These are phyloP conservation scores for Pterula multifida DNA, from an alignment of 1,284 basidiomycete genomes.

Conservation along the genomic window DNA sequence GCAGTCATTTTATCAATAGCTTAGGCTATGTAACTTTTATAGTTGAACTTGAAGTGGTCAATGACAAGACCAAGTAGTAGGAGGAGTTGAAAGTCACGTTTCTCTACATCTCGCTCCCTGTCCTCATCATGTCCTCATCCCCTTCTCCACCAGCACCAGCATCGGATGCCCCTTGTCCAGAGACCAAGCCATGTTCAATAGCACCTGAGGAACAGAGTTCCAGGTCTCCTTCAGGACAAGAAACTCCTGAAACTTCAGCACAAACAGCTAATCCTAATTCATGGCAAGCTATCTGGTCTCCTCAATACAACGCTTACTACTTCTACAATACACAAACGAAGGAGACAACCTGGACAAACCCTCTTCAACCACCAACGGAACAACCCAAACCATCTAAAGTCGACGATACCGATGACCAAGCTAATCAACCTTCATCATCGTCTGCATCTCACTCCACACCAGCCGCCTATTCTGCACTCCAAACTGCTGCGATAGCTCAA, in stretches of 20 bases:
- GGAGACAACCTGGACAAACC: conserved; percentile 85
- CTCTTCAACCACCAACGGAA: conserved; percentile 36
- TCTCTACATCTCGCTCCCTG: not conserved
- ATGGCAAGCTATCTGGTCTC: conserved; percentile 84
- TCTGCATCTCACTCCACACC: conserved; percentile 16
- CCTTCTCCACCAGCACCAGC: not conserved
- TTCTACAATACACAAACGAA: conserved; percentile 74
- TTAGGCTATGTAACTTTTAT: not conserved
- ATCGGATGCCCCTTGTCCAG: not conserved
- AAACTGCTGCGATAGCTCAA: conserved; percentile 54
- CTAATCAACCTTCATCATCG: conserved; percentile 9
- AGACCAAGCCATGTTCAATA: not conserved
- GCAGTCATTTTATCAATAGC: not conserved
- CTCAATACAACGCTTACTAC: conserved; percentile 76
- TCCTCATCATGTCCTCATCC: not conserved
- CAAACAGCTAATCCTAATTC: conserved; percentile 16
- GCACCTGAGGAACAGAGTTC: conserved; percentile 5
- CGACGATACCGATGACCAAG: conserved; percentile 13
- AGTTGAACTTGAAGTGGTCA: no score
- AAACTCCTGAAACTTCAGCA: no score
- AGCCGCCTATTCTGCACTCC: conserved; percentile 32
- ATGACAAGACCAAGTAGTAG: not conserved
- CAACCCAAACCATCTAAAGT: conserved; percentile 15
- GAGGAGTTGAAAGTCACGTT: not conserved
- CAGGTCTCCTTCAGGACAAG: conserved; percentile 9